Evolutionary conservation across 306 rosid species (phyloP).

Genomic region (Quercus aquifolioides): DNA sequence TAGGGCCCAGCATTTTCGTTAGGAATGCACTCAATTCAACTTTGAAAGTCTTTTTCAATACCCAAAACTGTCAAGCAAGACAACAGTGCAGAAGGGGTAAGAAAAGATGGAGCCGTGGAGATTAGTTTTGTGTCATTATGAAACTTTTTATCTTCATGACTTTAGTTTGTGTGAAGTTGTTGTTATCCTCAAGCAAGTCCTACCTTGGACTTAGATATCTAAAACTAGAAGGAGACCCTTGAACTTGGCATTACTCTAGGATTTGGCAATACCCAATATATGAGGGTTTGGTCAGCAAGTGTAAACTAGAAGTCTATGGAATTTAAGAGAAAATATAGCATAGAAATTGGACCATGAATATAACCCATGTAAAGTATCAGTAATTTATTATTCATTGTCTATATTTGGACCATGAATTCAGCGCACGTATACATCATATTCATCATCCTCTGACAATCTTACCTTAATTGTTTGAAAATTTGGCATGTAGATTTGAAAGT

Average conservation of each 20-base stretch:
- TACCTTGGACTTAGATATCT: background rate
- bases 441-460: background rate
- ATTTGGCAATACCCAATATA: conserved; percentile 5
- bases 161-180: background rate
- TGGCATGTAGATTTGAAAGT: background rate
- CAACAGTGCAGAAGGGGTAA: conserved; percentile 20
- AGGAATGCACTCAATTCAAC: conserved; percentile 1
- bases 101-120: conserved; percentile 26
- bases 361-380: no score
- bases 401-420: background rate
- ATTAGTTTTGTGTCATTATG: background rate
- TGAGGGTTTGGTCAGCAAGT: conserved; percentile 16
- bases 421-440: background rate
- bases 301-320: conserved; percentile 9
- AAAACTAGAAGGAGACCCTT: background rate
- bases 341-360: background rate
- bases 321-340: conserved; percentile 4
- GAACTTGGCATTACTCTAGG: background rate
- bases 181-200: conserved; percentile 13
- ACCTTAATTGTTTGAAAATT: conserved; percentile 22
- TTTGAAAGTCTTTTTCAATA: conserved; percentile 21
- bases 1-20: conserved; percentile 18
- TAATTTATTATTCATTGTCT: background rate
- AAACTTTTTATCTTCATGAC: background rate
- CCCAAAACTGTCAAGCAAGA: conserved; percentile 22